Base-by-base conservation (phyloP, 1,284 basidiomycete genomes). In the Wallemia ichthyophaga region DNA sequence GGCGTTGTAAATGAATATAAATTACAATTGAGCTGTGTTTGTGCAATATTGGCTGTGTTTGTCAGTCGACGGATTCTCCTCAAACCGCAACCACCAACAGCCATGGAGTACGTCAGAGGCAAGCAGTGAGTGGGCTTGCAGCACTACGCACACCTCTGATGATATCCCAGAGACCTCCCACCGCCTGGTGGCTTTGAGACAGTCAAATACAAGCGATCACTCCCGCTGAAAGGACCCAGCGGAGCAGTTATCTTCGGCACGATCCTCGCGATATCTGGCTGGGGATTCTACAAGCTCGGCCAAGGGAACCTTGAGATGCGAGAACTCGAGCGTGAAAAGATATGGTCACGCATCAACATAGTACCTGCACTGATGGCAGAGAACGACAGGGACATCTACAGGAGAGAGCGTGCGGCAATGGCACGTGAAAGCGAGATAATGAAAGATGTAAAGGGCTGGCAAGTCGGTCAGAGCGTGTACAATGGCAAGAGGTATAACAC, bases 131-230 rank as follows among this genome's bases (percentile, higher is more conserved):
- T 61, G 59, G 24, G 31, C 55, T 3, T 19, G 11, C 2, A 26
- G 33, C n/a, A n/a, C n/a, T n/a, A n/a, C n/a, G n/a, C n/a, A n/a
- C n/a, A n/a, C n/a, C n/a, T n/a, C n/a, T n/a, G n/a, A n/a, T n/a
- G n/a, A n/a, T n/a, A n/a, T n/a, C n/a, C n/a, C 68, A 96, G 92
- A 73, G 92, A 98, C 69, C 84, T 98, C 79, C 91, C 91, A 66
- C 91, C 92, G 56, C 67, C 80, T 57, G 91, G 88, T 63, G 92
- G 92, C 2, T 98, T 94, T 73, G 86, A 85, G 69, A 73, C 83
- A 56, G 74, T 98, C 74, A 83, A 83, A 71, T 98, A 95, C 78
- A 92, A 91, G 73, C 83, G 92, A 63, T 92, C 92, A 72, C 77
- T 99, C 61, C 91, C 94, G 58, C 75, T 86, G 68, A 80, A 85